Evolutionary conservation across 2,329 filamentous ascomycete genomes (phyloP), one percentile per base, ranked within the genome.

Genomic region (Lecanicillium sp.): DNA sequence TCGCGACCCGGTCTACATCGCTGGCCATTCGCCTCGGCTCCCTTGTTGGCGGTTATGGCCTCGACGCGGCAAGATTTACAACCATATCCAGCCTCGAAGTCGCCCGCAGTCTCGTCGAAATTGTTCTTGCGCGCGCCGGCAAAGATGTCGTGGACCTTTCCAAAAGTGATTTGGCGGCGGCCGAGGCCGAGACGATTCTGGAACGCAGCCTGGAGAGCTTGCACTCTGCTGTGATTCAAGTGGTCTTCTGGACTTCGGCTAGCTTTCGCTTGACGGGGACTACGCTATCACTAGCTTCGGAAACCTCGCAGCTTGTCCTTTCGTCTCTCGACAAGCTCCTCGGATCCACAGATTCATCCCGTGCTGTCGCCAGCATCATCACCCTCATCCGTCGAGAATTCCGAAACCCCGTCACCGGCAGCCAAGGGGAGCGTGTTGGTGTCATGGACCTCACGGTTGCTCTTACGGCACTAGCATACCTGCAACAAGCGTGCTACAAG

Each of bases 321-420:
- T 69, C 69, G 3, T 71, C 73, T 1, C 60, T 84, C 17, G 79
- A 84, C 50, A 73, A 78, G 45, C 71, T 82, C 29, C 73, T 83
- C 19, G 79, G 79, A 12, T 79, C 76, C 3, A 83, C 79, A n/a
- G 79, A 84, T 53, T 81, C 78, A 3, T 82, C 79, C 2, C 64
- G 78, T 29, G 79, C 79, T 10, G 79, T 83, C 42, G 76, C 78
- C 3, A 79, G 77, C 52, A 82, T 84, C 49, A 70, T 83, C 46
- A 74, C 74, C 1, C 60, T 83, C 22, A 71, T 83, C 33, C 69
- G 76, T 20, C 69, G 77, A 41, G 79, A 83, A 54, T 80, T 83
- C 42, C 70, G 72, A 37, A 79, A 80, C 42, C 76, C 78, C 1
- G 69, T 73, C 8, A 80, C 77, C 0, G 77, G 77, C 5, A 61